Evolutionary conservation across 1,284 basidiomycete genomes (phyloP).

Genomic region (Sphaerobolus stellatus): DNA sequence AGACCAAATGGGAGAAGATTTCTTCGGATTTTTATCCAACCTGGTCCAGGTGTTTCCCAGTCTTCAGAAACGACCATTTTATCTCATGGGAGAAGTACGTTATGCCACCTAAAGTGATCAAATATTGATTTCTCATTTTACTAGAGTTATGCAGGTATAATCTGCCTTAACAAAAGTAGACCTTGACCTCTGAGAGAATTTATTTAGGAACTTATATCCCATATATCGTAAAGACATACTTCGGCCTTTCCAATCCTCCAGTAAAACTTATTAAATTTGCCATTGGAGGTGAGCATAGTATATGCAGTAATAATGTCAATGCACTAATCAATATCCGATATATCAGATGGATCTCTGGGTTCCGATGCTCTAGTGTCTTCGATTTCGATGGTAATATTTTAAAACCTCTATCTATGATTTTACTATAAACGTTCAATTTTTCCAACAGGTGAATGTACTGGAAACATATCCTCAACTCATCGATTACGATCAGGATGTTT

Average conservation of each 20-base stretch:
- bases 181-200: not conserved
- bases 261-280: slow-evolving; percentile 65
- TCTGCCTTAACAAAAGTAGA: not conserved
- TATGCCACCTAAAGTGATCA: slow-evolving; percentile 46
- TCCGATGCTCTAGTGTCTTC: no score
- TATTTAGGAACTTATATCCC: slow-evolving; percentile 30
- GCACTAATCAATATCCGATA: slow-evolving; percentile 30
- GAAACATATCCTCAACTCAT: slow-evolving; percentile 75
- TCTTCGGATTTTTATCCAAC: slow-evolving; percentile 21
- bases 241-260: slow-evolving; percentile 59
- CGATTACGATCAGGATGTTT: slow-evolving; percentile 62
- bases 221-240: slow-evolving; percentile 71
- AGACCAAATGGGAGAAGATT: slow-evolving; percentile 24
- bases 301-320: slow-evolving; percentile 50
- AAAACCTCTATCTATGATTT: no score
- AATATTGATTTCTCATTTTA: no score
- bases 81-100: slow-evolving; percentile 32
- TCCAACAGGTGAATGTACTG: slow-evolving; percentile 48
- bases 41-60: slow-evolving; percentile 31
- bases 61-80: slow-evolving; percentile 29
- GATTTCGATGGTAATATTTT: no score
- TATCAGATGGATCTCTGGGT: not conserved
- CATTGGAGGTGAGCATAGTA: slow-evolving; percentile 66
- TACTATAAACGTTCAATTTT: not conserved
- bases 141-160: slow-evolving; percentile 63